A percentile compares a stretch with the other conserved stretches of the same genome.
phyloP scores from a whole-genome alignment of 2,329 filamentous ascomycete species.

The Calonectria pseudoturangicola region DNA sequence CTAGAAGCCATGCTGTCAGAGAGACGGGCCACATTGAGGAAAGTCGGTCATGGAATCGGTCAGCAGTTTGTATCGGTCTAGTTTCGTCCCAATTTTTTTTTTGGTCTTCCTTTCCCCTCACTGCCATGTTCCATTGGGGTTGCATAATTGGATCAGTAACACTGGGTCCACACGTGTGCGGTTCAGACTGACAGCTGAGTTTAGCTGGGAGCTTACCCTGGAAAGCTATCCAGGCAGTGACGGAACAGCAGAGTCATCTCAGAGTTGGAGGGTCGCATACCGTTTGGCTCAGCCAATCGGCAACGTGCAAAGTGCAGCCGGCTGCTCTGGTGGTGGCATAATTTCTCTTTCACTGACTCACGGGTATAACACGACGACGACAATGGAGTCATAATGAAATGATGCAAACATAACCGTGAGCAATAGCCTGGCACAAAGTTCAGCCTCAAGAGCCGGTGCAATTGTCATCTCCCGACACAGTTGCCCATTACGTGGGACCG shows the following conservation, averaged over 20 bases:
- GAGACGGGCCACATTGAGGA: background rate
- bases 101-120: background rate
- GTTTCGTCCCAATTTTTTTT: constrained; percentile 7
- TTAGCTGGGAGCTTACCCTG: constrained; percentile 1
- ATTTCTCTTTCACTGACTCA: constrained; percentile 34
- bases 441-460: constrained; percentile 16
- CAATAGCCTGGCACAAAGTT: constrained; percentile 4
- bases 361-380: constrained; percentile 10
- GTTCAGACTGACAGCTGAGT: constrained; percentile 15
- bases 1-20: constrained; percentile 19
- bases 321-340: constrained; percentile 26
- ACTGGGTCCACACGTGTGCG: constrained; percentile 27
- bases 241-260: constrained; percentile 29
- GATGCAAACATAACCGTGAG: background rate
- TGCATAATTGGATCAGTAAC: constrained; percentile 16
- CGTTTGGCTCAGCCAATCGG: constrained; percentile 34
- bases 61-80: constrained; percentile 4
- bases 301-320: constrained; percentile 7
- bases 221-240: constrained; percentile 20
- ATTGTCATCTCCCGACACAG: constrained; percentile 20
- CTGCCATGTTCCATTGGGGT: constrained; percentile 7
- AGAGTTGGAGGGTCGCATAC: constrained; percentile 29
- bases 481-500: constrained; percentile 24
- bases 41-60: constrained; percentile 5
- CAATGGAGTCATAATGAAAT: constrained; percentile 21